phyloP scores from a whole-genome alignment of 2,329 filamentous ascomycete genomes.

The Huntiella moniliformis region DNA sequence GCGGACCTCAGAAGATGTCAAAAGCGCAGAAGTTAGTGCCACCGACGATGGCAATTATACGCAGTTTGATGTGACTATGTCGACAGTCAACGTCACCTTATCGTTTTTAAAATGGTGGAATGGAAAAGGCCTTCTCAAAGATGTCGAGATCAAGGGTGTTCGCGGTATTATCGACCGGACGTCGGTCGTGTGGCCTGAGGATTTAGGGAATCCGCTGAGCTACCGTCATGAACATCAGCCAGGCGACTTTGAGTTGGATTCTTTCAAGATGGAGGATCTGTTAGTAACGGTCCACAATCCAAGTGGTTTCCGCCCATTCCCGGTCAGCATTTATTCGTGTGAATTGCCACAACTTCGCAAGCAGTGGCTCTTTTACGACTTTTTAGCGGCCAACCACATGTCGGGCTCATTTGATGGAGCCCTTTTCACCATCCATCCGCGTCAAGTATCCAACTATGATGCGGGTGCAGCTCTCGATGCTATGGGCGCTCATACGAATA shows the following conservation, averaged over 20 bases:
- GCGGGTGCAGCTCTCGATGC: constrained; percentile 8
- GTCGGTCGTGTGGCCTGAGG: constrained; percentile 47
- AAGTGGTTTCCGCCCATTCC: constrained; percentile 77
- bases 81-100: constrained; percentile 86
- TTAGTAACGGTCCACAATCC: constrained; percentile 86
- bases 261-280: constrained; percentile 88
- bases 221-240: constrained; percentile 76
- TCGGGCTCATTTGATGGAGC: constrained; percentile 91
- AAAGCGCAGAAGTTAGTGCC: constrained; percentile 21
- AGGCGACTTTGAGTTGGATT: constrained; percentile 92
- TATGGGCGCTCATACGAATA: constrained; percentile 17
- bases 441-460: constrained; percentile 48
- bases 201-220: constrained; percentile 59
- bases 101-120: constrained; percentile 99
- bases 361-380: constrained; percentile 96
- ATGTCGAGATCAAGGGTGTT: constrained; percentile 88
- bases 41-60: constrained; percentile 92
- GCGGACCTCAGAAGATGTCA: constrained; percentile 31
- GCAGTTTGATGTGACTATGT: constrained; percentile 88
- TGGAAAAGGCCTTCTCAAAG: constrained; percentile 73
- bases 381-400: constrained; percentile 87
- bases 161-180: constrained; percentile 84
- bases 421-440: constrained; percentile 88
- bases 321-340: constrained; percentile 88
- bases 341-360: constrained; percentile 84